phyloP scores from a whole-genome alignment of 768 basidiomycete genomes.

The Mycena chlorophos region DNA sequence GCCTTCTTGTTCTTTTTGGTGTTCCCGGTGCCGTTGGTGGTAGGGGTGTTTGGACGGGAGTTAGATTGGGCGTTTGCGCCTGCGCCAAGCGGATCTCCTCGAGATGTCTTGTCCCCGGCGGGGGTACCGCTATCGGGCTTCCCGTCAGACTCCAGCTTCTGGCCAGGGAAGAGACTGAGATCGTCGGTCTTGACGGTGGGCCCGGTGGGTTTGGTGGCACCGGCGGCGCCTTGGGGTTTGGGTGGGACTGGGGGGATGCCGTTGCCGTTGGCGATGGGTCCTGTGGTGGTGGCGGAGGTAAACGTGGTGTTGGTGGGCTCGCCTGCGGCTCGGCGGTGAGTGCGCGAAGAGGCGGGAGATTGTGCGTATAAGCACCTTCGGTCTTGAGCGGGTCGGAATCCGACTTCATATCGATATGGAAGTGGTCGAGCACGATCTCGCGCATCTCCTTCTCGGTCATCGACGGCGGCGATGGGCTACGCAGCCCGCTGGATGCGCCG shows the following conservation, averaged over 20 bases:
- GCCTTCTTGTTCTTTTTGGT: constrained; percentile 18
- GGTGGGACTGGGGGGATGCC: neutral
- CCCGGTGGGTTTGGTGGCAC: neutral
- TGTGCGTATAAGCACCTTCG: constrained; percentile 39
- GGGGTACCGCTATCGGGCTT: constrained; percentile 7
- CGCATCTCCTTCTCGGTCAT: constrained; percentile 22
- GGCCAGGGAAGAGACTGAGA: neutral
- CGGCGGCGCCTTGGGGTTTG: neutral
- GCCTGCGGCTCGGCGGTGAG: constrained; percentile 20
- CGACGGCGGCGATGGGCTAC: constrained; percentile 18
- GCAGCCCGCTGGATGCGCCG: constrained; percentile 6
- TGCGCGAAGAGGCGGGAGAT: constrained; percentile 17
- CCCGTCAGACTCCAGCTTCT: neutral
- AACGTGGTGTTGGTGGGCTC: constrained; percentile 12
- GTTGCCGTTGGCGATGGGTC: neutral
- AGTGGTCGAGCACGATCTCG: constrained; percentile 36
- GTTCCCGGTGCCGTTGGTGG: constrained; percentile 5
- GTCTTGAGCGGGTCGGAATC: constrained; percentile 17
- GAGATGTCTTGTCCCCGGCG: constrained; percentile 21
- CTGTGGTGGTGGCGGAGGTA: constrained; percentile 11
- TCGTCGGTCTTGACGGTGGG: constrained; percentile 13
- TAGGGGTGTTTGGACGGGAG: constrained; percentile 8
- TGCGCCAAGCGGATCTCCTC: constrained; percentile 10
- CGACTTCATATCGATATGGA: constrained; percentile 28
- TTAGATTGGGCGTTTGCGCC: constrained; percentile 1